Evolutionary conservation across 805 yeast genomes (phyloP), one percentile per base, ranked within the genome.

Genomic region (Cyberlindnera xylosilytica): DNA sequence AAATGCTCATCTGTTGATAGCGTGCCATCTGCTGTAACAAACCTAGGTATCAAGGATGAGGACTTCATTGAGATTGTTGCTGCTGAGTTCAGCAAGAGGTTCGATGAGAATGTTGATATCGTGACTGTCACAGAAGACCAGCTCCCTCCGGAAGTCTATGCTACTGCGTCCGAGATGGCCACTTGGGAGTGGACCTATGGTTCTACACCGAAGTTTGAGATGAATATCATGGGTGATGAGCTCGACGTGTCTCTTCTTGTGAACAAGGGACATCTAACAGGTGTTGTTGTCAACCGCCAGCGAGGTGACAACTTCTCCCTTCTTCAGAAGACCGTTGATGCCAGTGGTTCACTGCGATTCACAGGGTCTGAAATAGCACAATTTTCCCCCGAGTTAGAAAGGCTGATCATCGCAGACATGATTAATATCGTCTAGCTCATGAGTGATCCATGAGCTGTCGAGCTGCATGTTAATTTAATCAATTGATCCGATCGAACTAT

Each of bases 171-270:
- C 0, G 71, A 70, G 20, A 63, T 87, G 16, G 56, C 65, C 33
- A 61, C 70, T 17, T 83, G 93, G 85, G 66, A 75, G 2, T 90
- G 96, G 96, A 76, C 66, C 28, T 88, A 66, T 60, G 90, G 88
- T 1, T 68, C 72, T 17, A 83, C 96, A 0, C 97, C 97, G 0
- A 71, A 68, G 45, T 93, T 91, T 59, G 68, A 73, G 31, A 79
- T 85, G 44, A 53, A 56, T 1, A 57, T 84, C 16, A 55, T 53
- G 3, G 62, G 66, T 32, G 60, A 60, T 0, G 59, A 63, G 30
- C 48, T 69, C 50, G 41, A 37, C 15, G 56, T 75, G 5, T 57
- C 50, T 26, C 69, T 74, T 34, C 44, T 57, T 2, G 80, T 88
- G 3, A 81, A 73, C 6, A 79, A 76, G 44, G 85, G 86, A 2